phyloP scores from a whole-genome alignment of 768 basidiomycete genomes.

The Daedaleopsis sinensis region DNA sequence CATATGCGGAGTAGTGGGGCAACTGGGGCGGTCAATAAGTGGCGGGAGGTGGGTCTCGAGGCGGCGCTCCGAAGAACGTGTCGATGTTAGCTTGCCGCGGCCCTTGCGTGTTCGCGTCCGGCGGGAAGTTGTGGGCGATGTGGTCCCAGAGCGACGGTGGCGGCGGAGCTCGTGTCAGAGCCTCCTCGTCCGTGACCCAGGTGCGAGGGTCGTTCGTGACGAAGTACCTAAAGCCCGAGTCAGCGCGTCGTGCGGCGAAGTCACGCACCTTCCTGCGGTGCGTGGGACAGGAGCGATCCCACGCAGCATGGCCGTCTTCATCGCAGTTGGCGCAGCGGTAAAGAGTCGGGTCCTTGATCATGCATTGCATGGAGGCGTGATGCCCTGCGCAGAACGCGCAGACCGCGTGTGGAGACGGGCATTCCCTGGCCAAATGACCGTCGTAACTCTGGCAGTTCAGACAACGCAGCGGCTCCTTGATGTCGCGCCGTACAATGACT shows the following conservation, averaged over 20 bases:
- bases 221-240: constrained; percentile 6
- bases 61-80: background rate
- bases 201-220: constrained; percentile 8
- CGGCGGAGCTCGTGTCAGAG: background rate
- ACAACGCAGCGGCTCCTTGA: constrained; percentile 29
- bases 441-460: constrained; percentile 28
- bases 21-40: background rate
- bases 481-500: constrained; percentile 14
- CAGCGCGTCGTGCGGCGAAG: background rate
- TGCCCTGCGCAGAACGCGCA: constrained; percentile 23
- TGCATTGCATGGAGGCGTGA: constrained; percentile 26
- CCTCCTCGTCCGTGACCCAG: constrained; percentile 8
- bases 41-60: background rate
- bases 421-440: constrained; percentile 19
- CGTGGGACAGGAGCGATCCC: constrained; percentile 27
- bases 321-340: constrained; percentile 31
- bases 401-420: constrained; percentile 5
- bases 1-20: constrained; percentile 21
- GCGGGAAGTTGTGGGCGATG: background rate
- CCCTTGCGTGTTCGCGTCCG: background rate
- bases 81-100: background rate
- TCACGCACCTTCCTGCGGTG: background rate
- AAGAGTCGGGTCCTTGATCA: background rate
- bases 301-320: constrained; percentile 30
- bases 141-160: background rate